These are phyloP conservation scores for Fagus crenata DNA, from an alignment of 306 rosid species.

Conservation along the genomic window DNA sequence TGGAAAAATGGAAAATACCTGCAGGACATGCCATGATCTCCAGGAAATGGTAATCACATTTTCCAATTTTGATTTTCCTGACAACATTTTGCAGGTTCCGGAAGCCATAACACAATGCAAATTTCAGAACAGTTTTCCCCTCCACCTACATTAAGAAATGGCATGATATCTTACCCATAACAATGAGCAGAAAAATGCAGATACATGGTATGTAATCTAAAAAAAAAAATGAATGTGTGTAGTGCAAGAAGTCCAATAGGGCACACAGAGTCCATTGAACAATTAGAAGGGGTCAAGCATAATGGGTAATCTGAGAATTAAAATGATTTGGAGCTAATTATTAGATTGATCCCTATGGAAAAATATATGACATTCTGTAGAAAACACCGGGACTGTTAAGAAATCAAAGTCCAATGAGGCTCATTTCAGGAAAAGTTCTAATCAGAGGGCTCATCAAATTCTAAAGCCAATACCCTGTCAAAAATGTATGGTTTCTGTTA, in stretches of 20 bases:
- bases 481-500: background rate
- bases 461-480: background rate
- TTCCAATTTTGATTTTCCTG: slow-evolving; percentile 69
- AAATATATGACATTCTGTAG: background rate
- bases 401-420: background rate
- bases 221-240: background rate
- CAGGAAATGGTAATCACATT: slow-evolving; percentile 80
- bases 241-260: background rate
- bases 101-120: slow-evolving; percentile 88
- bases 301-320: background rate
- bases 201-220: background rate
- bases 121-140: slow-evolving; percentile 68
- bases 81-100: slow-evolving; percentile 86
- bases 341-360: background rate
- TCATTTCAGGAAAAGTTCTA: background rate
- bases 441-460: background rate
- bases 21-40: slow-evolving; percentile 99
- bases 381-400: background rate
- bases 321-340: background rate
- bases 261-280: background rate
- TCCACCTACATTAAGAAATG: slow-evolving; percentile 60
- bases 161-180: slow-evolving; percentile 5
- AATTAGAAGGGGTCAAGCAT: background rate
- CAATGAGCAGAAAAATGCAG: slow-evolving; percentile 17
- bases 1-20: slow-evolving; percentile 42